Evolutionary conservation across 257 asterid genomes (phyloP).

Genomic region (Eucommia ulmoides): DNA sequence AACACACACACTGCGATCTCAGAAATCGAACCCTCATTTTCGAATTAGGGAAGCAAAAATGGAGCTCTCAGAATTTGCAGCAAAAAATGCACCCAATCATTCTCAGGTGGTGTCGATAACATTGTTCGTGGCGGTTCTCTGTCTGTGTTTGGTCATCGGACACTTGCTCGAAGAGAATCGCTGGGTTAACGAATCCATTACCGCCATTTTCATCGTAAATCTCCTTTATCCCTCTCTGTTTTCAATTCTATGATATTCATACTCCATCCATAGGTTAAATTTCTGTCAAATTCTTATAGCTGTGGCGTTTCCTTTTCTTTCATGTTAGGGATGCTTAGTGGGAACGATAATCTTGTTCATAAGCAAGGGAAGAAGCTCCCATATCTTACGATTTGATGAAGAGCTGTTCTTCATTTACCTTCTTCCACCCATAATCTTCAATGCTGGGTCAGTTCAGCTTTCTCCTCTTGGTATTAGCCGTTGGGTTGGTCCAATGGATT

Average conservation of each 20-base stretch:
- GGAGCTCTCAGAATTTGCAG: neutral
- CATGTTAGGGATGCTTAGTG: slow-evolving; percentile 40
- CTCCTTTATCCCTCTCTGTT: neutral
- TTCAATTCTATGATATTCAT: neutral
- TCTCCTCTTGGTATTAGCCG: too few species aligned
- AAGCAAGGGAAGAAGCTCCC: slow-evolving; percentile 77
- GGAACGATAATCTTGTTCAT: slow-evolving; percentile 58
- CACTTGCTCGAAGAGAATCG: too few species aligned
- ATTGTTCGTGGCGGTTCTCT: neutral
- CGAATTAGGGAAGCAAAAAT: too few species aligned
- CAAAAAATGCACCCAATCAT: neutral
- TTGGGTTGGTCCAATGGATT: too few species aligned
- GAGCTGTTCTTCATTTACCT: slow-evolving; percentile 83
- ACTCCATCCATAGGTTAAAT: too few species aligned
- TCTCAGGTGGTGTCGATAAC: neutral
- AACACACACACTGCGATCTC: too few species aligned
- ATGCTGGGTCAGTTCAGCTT: too few species aligned
- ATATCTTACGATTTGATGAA: slow-evolving; percentile 74
- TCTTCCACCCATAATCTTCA: slow-evolving; percentile 86
- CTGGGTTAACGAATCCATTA: neutral
- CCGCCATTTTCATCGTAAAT: neutral
- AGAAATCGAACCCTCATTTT: too few species aligned
- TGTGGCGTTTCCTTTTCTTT: too few species aligned
- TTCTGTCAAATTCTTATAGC: too few species aligned
- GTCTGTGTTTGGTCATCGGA: neutral